Evolutionary conservation across 2,329 filamentous ascomycete species (phyloP), one percentile per base, ranked within the genome.

Genomic region (Rutstroemia sp.): DNA sequence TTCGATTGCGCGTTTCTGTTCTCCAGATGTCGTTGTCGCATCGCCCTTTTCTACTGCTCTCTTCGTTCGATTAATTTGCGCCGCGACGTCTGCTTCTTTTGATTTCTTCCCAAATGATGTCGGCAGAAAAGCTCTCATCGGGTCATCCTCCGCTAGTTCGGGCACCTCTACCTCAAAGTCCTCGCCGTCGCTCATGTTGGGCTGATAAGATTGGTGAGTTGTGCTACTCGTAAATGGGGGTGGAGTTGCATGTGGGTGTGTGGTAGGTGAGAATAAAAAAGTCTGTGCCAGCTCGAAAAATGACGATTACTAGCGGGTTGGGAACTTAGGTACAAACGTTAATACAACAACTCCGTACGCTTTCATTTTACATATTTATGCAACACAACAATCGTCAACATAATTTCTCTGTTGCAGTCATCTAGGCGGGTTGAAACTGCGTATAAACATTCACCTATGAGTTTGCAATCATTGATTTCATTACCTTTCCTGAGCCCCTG

Each of bases 91-190:
- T 64, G 88, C 76, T 61, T 85, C 82, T 64, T 82, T 85, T 39
- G 83, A 79, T 69, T 88, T 87, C 71, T 92, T 95, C 52, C 92
- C 92, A 69, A 97, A 96, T 0, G 89, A 83, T 2, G 84, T 78
- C 0, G 92, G 92, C 59, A 96, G 74, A 68, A 91, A 95, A 51
- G 83, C 79, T 67, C 85, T 81, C 77, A 92, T 80, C 42, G 85
- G 84, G 61, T 90, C 86, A 68, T 89, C 82, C 19, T 73, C 75
- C 36, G 78, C 77, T 59, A 85, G 65, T 36, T 77, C 75, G 17
- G 79, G 76, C 23, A 68, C 73, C 64, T 84, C 80, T 44, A 86
- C 73, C 60, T 80, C 76, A 64, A 77, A 75, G 48, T 85, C 81
- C 52, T 83, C 80, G 64, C 80, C 79, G 72, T 82, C 79, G 65